Percentiles rank a stretch among this genome's conserved stretches.
phyloP scores from a whole-genome alignment of 768 basidiomycete species.

The Clathrus columnatus region DNA sequence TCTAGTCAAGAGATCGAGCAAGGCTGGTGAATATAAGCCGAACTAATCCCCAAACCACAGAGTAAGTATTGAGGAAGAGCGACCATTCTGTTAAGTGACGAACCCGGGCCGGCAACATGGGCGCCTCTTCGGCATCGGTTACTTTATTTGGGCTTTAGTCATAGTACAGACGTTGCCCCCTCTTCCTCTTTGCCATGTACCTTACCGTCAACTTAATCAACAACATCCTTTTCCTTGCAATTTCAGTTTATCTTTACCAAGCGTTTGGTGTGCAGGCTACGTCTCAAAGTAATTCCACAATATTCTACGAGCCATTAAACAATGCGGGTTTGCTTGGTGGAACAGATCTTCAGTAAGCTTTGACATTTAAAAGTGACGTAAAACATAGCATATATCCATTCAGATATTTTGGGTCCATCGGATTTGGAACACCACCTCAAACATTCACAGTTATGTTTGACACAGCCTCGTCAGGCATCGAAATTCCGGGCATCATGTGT shows the following conservation, averaged over 20 bases:
- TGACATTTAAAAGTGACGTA: not conserved
- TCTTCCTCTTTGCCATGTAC: too few relatives aligned
- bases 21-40: too few relatives aligned
- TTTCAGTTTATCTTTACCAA: not conserved
- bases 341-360: constrained; percentile 46
- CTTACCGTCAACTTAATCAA: too few relatives aligned
- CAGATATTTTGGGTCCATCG: constrained; percentile 46
- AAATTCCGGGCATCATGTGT: constrained; percentile 45
- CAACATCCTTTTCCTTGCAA: not conserved
- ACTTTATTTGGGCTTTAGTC: too few relatives aligned
- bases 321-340: constrained; percentile 35
- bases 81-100: too few relatives aligned
- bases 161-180: too few relatives aligned
- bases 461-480: constrained; percentile 41
- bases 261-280: not conserved
- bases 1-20: too few relatives aligned
- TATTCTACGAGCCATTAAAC: not conserved
- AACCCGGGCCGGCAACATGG: too few relatives aligned
- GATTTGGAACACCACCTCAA: constrained; percentile 50
- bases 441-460: constrained; percentile 43
- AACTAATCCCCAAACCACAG: too few relatives aligned
- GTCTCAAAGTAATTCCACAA: too few relatives aligned
- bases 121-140: too few relatives aligned
- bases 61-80: too few relatives aligned
- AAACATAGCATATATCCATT: not conserved